Evolutionary conservation across 2,329 filamentous ascomycete genomes (phyloP), one percentile per base, ranked within the genome.

Genomic region (Colletotrichum sojae): DNA sequence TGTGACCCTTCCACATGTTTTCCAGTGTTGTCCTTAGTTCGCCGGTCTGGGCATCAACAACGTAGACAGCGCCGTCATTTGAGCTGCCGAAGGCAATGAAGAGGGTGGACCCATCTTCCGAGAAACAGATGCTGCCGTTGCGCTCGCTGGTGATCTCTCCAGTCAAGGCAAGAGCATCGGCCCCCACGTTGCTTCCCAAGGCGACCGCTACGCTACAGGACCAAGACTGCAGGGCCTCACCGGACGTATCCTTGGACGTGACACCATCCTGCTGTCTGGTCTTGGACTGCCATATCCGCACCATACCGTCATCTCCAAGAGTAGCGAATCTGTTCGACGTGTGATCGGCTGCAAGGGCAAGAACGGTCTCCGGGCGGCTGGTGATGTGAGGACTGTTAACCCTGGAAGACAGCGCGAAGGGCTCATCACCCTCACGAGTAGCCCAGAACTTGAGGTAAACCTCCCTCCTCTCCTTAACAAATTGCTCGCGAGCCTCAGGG

Each of bases 371-470:
- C 1, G 84, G 83, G 68, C 83, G 79, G 70, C 80, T 81, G 63
- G 88, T 86, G 68, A 86, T 84, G 79, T 99, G 95, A 16, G 96
- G 95, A 9, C 90, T 88, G 77, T 97, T 94, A 62, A 98, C 89
- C 68, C 95, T 90, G 2, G 94, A 92, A 59, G 94, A 90, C 12
- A 99, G 84, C 70, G 93, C 90, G 85, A 96, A 94, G 73, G 83
- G 76, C 76, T 88, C 76, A 76, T 84, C 76, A 75, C 84, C 75
- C 75, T 84, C 76, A 81, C 88, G 89, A 81, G 92, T 80, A 78
- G 90, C 82, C 96, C 96, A 99, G 78, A 99, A 96, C 77, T 97
- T 98, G 57, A 99, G 84, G 75, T 92, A 93, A 0, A 94, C 88
- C 77, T 98, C 95, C 51, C 87, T 86, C 71, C 84, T 85, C 70